Evolutionary conservation across 176 grass and related monocot genomes (phyloP).

Genomic region (Oryza rufipogon): DNA sequence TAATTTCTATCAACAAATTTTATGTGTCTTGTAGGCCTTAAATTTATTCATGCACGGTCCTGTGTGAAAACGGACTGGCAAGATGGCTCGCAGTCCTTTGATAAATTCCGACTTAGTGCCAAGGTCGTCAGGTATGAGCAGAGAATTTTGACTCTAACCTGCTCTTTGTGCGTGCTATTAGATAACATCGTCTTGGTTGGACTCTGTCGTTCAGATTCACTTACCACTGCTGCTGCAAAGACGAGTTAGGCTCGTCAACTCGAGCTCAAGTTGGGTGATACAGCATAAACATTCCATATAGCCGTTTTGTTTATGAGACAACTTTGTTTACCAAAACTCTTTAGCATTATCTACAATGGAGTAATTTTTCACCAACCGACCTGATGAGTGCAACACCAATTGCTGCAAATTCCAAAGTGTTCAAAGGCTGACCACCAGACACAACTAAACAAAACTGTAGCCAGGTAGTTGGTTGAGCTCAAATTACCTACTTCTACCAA

Average conservation of each 20-base stretch:
- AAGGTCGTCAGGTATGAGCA: neutral
- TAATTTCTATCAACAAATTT: too few species aligned
- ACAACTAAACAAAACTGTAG: slow-evolving; percentile 2
- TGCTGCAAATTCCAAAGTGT: neutral
- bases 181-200: neutral
- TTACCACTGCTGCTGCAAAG: neutral
- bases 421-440: neutral
- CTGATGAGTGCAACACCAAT: neutral
- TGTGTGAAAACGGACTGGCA: slow-evolving; percentile 21
- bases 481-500: neutral
- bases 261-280: neutral
- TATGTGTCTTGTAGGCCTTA: too few species aligned
- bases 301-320: neutral
- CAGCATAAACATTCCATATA: neutral
- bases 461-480: neutral
- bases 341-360: neutral
- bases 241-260: neutral
- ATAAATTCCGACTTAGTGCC: neutral
- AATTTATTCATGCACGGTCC: neutral
- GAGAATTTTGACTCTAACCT: neutral
- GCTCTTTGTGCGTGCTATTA: neutral
- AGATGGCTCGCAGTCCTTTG: neutral
- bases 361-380: slow-evolving; percentile 23
- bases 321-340: neutral
- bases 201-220: slow-evolving; percentile 11